These are phyloP conservation scores for Solioccasus polychromus DNA, from an alignment of 768 basidiomycete species.

Conservation along the genomic window DNA sequence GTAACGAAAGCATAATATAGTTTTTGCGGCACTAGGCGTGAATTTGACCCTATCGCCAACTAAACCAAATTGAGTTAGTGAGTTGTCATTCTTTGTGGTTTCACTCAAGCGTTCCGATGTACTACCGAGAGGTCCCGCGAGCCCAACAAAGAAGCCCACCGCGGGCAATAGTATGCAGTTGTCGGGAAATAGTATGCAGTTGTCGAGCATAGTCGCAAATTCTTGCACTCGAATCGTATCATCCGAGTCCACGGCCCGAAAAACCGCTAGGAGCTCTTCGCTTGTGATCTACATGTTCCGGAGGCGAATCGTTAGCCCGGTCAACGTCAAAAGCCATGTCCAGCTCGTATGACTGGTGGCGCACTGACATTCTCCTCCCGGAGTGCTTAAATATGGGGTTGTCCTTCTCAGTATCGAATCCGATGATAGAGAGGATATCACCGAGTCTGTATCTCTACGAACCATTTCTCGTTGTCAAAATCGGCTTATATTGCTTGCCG, in stretches of 20 bases:
- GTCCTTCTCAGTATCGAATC: conserved; percentile 8
- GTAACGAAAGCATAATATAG: conserved; percentile 8
- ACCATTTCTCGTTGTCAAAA: conserved; percentile 21
- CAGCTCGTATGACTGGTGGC: not conserved
- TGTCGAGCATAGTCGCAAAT: conserved; percentile 14
- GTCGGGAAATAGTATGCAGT: too few species aligned
- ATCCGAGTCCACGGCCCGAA: not conserved
- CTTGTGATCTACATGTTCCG: conserved; percentile 6
- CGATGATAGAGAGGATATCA: conserved; percentile 19
- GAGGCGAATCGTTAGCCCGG: conserved; percentile 10
- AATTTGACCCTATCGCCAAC: conserved; percentile 8
- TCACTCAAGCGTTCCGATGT: too few species aligned
- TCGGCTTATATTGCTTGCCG: conserved; percentile 17
- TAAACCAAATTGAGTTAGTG: not conserved
- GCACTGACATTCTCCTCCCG: conserved; percentile 19
- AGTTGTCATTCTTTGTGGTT: not conserved
- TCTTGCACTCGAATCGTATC: conserved; percentile 10
- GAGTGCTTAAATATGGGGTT: conserved; percentile 11
- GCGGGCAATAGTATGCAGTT: not conserved
- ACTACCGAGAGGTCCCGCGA: conserved; percentile 10
- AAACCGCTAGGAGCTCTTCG: conserved; percentile 5
- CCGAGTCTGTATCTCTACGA: too few species aligned
- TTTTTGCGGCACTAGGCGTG: not conserved
- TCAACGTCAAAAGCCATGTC: too few species aligned
- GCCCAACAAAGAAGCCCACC: conserved; percentile 17